Conservation (phyloP, 2,329 filamentous ascomycete species). For the Phialophora chinensis region DNA sequence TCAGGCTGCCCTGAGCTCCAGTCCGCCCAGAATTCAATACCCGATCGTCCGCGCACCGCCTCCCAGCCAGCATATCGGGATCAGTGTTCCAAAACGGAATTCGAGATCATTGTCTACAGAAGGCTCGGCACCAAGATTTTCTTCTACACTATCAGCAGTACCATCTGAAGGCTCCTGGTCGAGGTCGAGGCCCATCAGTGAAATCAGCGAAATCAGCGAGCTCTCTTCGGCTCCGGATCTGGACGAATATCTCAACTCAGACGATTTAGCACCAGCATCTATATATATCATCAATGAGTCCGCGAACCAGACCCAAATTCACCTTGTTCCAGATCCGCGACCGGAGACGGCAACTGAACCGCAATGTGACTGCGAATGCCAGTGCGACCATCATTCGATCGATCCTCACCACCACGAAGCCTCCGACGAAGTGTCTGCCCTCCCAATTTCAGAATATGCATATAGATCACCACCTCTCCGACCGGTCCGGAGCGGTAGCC, state of each 20-base stretch:
- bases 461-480: constrained; percentile 35
- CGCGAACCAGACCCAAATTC: constrained; percentile 35
- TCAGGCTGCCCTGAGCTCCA: constrained; percentile 45
- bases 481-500: constrained; percentile 30
- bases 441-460: constrained; percentile 32
- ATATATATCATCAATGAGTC: constrained; percentile 35
- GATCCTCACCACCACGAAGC: constrained; percentile 34
- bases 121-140: constrained; percentile 47
- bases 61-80: constrained; percentile 51
- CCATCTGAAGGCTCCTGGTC: constrained; percentile 49
- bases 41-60: constrained; percentile 44
- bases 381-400: constrained; percentile 3
- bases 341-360: constrained; percentile 18
- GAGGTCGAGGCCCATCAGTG: constrained; percentile 42
- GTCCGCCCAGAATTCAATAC: constrained; percentile 40
- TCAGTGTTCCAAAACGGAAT: constrained; percentile 40
- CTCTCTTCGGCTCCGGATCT: constrained; percentile 32
- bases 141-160: constrained; percentile 53
- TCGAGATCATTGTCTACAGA: constrained; percentile 45
- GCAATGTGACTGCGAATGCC: constrained; percentile 20
- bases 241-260: constrained; percentile 33
- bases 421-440: constrained; percentile 39
- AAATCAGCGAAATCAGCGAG: constrained; percentile 24
- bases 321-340: constrained; percentile 33
- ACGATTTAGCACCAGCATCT: constrained; percentile 35